Evolutionary conservation across 129 eudicot genomes (phyloP).

Genomic region (Silybum marianum): DNA sequence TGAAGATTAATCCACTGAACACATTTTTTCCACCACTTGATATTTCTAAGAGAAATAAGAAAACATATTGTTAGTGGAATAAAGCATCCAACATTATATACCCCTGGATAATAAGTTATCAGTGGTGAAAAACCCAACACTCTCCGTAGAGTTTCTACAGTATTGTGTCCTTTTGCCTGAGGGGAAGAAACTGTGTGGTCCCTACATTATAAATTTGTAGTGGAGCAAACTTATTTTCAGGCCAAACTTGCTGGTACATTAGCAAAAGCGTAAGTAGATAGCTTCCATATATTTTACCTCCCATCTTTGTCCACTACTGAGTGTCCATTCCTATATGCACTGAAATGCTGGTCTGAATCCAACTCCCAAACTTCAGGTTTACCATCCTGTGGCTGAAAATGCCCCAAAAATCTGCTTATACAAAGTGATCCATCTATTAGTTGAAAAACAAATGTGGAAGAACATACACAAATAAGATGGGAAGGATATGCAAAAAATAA

Average conservation of each 20-base stretch:
- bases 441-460: not conserved
- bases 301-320: conserved; percentile 39
- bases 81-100: not conserved
- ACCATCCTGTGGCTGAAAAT: conserved; percentile 60
- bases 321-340: conserved; percentile 54
- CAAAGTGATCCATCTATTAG: conserved; percentile 21
- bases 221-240: not conserved
- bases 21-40: not conserved
- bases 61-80: not conserved
- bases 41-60: not conserved
- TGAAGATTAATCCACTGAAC: not conserved
- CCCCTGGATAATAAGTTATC: not conserved
- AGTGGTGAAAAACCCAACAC: not conserved
- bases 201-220: not conserved
- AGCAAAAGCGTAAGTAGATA: not conserved
- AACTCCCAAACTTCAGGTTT: conserved; percentile 72
- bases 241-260: not conserved
- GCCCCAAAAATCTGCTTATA: conserved; percentile 72
- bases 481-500: not conserved
- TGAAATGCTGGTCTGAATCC: conserved; percentile 56
- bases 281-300: conserved; percentile 40
- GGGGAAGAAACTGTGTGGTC: not conserved
- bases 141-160: not conserved
- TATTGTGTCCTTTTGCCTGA: not conserved
- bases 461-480: not conserved